These are phyloP conservation scores for Isatis lusitanica DNA, from an alignment of 441 rosid genomes.

Conservation along the genomic window DNA sequence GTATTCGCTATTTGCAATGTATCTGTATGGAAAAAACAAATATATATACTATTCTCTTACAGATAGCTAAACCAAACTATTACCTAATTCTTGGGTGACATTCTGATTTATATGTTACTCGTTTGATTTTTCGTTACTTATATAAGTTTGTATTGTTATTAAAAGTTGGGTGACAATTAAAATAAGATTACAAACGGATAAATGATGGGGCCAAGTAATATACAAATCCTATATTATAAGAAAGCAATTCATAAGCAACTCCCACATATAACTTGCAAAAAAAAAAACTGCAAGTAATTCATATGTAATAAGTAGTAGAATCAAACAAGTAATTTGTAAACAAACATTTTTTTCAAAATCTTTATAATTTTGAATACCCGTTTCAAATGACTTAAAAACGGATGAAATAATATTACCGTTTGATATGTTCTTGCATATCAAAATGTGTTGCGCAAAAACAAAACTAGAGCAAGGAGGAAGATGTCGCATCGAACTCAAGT, in stretches of 20 bases:
- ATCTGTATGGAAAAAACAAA: background rate
- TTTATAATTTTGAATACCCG: background rate
- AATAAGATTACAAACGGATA: background rate
- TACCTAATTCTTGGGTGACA: background rate
- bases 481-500: constrained; percentile 38
- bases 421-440: constrained; percentile 4
- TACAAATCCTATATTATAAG: background rate
- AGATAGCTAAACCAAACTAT: background rate
- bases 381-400: background rate
- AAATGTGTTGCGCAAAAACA: background rate
- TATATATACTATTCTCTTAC: background rate
- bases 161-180: background rate
- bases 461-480: constrained; percentile 7
- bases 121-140: background rate
- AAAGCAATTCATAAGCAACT: background rate
- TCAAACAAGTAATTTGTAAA: background rate
- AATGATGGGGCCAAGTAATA: background rate
- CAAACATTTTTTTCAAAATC: background rate
- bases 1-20: background rate
- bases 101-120: background rate
- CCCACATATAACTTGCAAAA: background rate
- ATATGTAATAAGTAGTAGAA: background rate
- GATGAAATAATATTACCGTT: background rate
- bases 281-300: background rate
- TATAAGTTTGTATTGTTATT: background rate